These are phyloP conservation scores for Rhodamnia argentea DNA, from an alignment of 345 rosid species.

Conservation along the genomic window DNA sequence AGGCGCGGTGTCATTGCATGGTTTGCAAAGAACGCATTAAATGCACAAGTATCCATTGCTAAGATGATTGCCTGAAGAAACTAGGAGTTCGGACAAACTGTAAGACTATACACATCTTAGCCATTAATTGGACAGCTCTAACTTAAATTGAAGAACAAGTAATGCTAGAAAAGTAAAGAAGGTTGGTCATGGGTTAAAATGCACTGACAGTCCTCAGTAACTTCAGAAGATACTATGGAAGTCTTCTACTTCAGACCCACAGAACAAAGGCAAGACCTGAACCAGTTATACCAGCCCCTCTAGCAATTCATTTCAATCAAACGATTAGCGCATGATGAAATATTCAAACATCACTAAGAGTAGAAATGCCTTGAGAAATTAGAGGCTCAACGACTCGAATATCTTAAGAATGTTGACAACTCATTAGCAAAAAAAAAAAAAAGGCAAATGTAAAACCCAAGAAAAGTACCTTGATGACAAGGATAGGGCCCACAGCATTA, in stretches of 20 bases:
- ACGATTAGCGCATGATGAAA: not conserved
- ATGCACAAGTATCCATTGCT: not conserved
- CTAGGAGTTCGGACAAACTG: not conserved
- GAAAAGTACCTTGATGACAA: conserved; percentile 56
- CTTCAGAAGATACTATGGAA: not conserved
- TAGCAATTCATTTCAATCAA: not conserved
- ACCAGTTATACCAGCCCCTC: not conserved
- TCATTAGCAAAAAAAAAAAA: not conserved
- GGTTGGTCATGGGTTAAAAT: not conserved
- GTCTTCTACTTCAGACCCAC: not conserved
- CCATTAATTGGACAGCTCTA: not conserved
- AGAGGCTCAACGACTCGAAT: not conserved
- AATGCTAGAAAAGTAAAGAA: not conserved
- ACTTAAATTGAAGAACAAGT: not conserved
- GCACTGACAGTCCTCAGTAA: not conserved
- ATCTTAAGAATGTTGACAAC: not conserved
- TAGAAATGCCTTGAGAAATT: not conserved
- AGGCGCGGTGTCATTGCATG: not conserved
- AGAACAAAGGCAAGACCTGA: not conserved
- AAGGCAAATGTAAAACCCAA: not conserved
- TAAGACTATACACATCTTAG: not conserved
- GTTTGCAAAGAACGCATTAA: not conserved
- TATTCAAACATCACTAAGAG: not conserved
- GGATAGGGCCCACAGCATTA: conserved; percentile 79
- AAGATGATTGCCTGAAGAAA: not conserved